These are phyloP conservation scores for Reutealis trisperma DNA, from an alignment of 345 rosid species.

Conservation along the genomic window DNA sequence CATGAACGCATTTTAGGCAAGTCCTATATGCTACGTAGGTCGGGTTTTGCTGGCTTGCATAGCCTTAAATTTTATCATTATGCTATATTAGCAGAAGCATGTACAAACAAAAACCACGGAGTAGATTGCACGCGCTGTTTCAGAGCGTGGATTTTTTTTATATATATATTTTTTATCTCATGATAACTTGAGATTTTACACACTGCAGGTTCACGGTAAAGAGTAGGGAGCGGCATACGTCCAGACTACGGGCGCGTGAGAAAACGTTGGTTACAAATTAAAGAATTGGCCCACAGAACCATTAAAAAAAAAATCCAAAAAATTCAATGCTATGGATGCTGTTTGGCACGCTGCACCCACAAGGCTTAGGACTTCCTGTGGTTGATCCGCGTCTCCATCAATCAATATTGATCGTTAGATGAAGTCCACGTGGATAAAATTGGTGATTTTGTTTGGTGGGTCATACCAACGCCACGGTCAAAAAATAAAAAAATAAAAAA, in stretches of 20 bases:
- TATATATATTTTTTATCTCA: no score
- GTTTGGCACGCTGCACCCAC: slow-evolving; percentile 17
- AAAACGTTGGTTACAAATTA: not conserved
- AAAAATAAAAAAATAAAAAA: no score
- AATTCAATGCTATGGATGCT: slow-evolving; percentile 16
- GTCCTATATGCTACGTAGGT: not conserved
- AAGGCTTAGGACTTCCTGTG: not conserved
- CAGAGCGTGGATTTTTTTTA: not conserved
- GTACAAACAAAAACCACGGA: not conserved
- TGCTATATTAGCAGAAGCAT: no score
- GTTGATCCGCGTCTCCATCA: not conserved
- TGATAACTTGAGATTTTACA: no score
- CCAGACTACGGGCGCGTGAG: not conserved
- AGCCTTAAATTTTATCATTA: not conserved
- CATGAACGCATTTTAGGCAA: not conserved
- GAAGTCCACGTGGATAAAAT: not conserved
- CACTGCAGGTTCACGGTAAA: not conserved
- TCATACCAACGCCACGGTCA: no score
- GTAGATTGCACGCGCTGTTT: not conserved
- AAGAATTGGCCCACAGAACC: not conserved
- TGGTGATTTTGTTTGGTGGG: not conserved
- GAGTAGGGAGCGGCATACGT: no score
- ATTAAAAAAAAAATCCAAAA: not conserved
- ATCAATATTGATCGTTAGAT: slow-evolving; percentile 6
- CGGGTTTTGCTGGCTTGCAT: not conserved